Evolutionary conservation across 257 asterid genomes (phyloP).

Genomic region (Solanum paucissectum): DNA sequence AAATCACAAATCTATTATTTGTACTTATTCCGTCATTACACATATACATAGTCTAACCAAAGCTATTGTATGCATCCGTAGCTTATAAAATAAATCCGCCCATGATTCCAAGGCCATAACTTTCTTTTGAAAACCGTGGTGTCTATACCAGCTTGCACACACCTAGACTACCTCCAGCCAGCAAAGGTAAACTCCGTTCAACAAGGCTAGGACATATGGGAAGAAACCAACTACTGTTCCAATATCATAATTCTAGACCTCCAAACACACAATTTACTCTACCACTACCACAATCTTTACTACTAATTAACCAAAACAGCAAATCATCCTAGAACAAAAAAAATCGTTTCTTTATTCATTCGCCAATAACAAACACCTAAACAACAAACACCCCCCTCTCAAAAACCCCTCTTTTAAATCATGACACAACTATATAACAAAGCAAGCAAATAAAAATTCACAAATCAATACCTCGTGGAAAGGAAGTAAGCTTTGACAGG

Average conservation of each 20-base stretch:
- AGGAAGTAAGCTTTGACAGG: constrained; percentile 75
- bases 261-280: not conserved
- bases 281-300: not conserved
- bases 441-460: not conserved
- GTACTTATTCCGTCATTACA: not conserved
- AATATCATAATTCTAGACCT: not conserved
- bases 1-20: not conserved
- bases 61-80: not conserved
- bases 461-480: constrained; percentile 70
- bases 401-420: not conserved
- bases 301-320: not conserved
- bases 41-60: not conserved
- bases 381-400: not conserved
- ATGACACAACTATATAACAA: not conserved
- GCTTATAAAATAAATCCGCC: not conserved
- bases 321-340: not conserved
- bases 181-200: not conserved
- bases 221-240: not conserved
- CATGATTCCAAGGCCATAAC: not conserved
- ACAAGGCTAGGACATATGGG: not conserved
- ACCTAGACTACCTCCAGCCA: not conserved
- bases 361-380: not conserved
- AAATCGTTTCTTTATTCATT: not conserved
- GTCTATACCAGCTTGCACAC: not conserved
- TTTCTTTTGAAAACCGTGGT: not conserved